Percentiles rank a stretch among this genome's conserved stretches.
Conservation (phyloP, 345 rosid genomes). For the Citrus reticulata region DNA sequence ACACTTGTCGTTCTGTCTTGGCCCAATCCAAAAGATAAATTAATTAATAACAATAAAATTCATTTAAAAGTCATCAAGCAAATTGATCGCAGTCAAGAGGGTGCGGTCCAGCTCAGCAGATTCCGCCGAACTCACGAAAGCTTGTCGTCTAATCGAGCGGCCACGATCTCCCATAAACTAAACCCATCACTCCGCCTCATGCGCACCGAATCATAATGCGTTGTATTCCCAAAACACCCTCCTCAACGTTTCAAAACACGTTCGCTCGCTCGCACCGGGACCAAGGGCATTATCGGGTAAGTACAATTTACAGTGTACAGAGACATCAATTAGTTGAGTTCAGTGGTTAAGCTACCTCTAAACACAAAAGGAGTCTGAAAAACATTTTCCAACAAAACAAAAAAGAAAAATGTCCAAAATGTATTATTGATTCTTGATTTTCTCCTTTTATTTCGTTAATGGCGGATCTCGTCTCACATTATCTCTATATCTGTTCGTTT, state of each 20-base stretch:
- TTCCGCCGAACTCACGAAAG: constrained; percentile 8
- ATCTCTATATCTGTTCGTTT: background rate
- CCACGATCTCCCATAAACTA: constrained; percentile 13
- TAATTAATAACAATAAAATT: background rate
- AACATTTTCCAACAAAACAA: background rate
- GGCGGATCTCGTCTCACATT: constrained; percentile 18
- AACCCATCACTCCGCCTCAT: background rate
- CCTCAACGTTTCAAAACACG: constrained; percentile 2
- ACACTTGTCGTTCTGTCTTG: background rate
- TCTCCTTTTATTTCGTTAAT: constrained; percentile 6
- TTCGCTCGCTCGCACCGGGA: background rate
- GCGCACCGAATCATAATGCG: background rate
- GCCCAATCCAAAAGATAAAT: background rate
- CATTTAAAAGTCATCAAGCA: background rate
- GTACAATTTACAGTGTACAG: too few species aligned
- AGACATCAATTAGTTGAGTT: background rate
- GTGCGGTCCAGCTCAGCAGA: constrained; percentile 31
- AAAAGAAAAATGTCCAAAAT: constrained; percentile 2
- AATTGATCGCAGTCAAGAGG: background rate
- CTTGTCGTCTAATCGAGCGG: constrained; percentile 10
- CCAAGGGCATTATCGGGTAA: constrained; percentile 20
- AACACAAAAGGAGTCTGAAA: constrained; percentile 1
- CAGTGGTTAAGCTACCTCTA: background rate
- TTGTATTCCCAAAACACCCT: constrained; percentile 16
- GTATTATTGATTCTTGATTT: background rate